A percentile compares a stretch with the other conserved stretches of the same genome.
phyloP scores from a whole-genome alignment of 2,329 filamentous ascomycete genomes.

The Exserohilum rostratum region DNA sequence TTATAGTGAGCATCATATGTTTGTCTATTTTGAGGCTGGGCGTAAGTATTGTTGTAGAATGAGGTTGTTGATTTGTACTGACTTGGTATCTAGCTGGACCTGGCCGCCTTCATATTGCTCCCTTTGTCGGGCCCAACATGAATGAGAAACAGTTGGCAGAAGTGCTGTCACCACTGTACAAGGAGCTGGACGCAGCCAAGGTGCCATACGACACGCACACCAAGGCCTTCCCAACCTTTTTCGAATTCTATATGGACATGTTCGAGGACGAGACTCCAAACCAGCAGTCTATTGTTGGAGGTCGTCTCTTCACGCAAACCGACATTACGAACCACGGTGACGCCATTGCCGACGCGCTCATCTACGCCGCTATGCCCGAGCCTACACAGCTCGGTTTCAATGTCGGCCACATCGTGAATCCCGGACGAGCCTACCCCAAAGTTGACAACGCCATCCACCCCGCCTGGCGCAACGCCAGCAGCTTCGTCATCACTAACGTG shows the following conservation, averaged over 20 bases:
- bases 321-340: constrained; percentile 35
- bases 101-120: constrained; percentile 39
- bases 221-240: constrained; percentile 43
- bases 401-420: constrained; percentile 45
- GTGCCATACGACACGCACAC: constrained; percentile 40
- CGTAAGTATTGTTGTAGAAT: neutral
- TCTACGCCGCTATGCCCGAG: constrained; percentile 33
- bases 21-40: constrained; percentile 44
- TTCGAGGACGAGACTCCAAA: constrained; percentile 44
- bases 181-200: constrained; percentile 36
- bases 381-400: constrained; percentile 31
- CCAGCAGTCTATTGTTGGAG: constrained; percentile 39
- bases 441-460: constrained; percentile 45
- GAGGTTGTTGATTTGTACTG: neutral
- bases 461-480: constrained; percentile 44
- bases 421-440: constrained; percentile 33
- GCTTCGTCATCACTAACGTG: constrained; percentile 45
- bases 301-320: constrained; percentile 40
- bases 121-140: constrained; percentile 44
- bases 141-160: constrained; percentile 31
- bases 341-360: constrained; percentile 33
- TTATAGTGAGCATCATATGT: constrained; percentile 42
- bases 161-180: constrained; percentile 37
- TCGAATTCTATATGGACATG: constrained; percentile 46
- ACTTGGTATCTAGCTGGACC: constrained; percentile 17